phyloP scores from a whole-genome alignment of 225 moss, liverwort and hornwort species.

The Straminergon stramineum region DNA sequence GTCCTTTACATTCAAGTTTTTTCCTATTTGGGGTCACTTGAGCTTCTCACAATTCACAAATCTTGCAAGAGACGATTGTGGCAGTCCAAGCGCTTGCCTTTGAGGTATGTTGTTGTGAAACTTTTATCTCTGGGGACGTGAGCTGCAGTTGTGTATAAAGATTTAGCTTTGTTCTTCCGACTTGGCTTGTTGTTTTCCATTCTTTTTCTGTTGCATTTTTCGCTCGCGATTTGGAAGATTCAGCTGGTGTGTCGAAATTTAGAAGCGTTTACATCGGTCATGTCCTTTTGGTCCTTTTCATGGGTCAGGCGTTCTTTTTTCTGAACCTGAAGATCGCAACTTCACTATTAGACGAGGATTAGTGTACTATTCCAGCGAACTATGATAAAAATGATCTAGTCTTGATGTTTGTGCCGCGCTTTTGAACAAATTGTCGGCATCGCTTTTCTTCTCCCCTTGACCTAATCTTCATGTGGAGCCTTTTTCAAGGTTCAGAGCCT shows the following conservation, averaged over 20 bases:
- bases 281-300: background rate
- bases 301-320: background rate
- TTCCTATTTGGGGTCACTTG: background rate
- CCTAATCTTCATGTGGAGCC: background rate
- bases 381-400: background rate
- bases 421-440: background rate
- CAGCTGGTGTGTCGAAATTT: background rate
- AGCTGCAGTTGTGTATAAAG: background rate
- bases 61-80: background rate
- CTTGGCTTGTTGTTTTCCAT: background rate
- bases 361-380: background rate
- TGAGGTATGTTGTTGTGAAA: background rate
- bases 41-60: background rate
- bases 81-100: background rate
- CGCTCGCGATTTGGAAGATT: background rate
- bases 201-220: background rate
- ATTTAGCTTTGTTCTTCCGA: background rate
- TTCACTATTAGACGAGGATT: background rate
- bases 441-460: background rate
- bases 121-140: background rate
- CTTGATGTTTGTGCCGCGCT: background rate
- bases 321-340: background rate
- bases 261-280: background rate
- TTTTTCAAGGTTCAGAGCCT: background rate
- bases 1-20: background rate